A percentile compares a stretch with the other conserved stretches of the same genome.
phyloP scores from a whole-genome alignment of 164 flowering plant species.

The Vitis riparia region DNA sequence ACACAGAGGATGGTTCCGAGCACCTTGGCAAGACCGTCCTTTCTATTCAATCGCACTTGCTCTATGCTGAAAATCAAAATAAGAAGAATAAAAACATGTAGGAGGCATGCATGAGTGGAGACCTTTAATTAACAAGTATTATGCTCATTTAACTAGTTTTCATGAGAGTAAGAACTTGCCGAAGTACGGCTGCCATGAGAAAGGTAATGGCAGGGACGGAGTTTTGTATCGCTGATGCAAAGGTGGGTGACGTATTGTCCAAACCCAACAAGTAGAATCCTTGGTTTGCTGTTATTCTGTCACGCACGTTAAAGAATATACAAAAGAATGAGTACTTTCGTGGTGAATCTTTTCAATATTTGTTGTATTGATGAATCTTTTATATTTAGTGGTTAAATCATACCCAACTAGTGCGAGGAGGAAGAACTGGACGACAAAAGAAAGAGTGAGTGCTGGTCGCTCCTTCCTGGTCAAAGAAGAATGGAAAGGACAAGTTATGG shows the following conservation, averaged over 20 bases:
- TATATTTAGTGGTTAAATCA: background rate
- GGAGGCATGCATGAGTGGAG: background rate
- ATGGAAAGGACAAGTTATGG: background rate
- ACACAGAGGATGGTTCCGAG: slow-evolving; percentile 74
- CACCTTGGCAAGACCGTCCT: slow-evolving; percentile 84
- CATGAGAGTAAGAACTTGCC: slow-evolving; percentile 37
- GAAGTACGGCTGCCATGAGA: slow-evolving; percentile 90
- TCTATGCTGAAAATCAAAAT: slow-evolving; percentile 63
- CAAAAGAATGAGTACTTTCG: background rate
- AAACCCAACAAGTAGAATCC: slow-evolving; percentile 96
- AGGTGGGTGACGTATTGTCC: slow-evolving; percentile 95
- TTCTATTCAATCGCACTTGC: slow-evolving; percentile 68
- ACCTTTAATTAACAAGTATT: background rate
- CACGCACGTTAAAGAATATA: background rate
- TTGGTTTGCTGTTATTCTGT: slow-evolving; percentile 97
- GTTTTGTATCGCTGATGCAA: slow-evolving; percentile 97
- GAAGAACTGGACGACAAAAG: slow-evolving; percentile 81
- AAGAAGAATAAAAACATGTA: background rate
- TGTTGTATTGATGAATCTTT: background rate
- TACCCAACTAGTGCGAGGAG: slow-evolving; percentile 92
- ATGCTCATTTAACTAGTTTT: too few relatives aligned
- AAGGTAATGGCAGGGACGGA: slow-evolving; percentile 98
- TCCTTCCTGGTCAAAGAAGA: slow-evolving; percentile 65
- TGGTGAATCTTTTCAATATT: too few relatives aligned
- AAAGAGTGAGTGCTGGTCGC: slow-evolving; percentile 67